Base-by-base conservation (phyloP, 2,329 filamentous ascomycete genomes). In the Alternaria arbusti region DNA sequence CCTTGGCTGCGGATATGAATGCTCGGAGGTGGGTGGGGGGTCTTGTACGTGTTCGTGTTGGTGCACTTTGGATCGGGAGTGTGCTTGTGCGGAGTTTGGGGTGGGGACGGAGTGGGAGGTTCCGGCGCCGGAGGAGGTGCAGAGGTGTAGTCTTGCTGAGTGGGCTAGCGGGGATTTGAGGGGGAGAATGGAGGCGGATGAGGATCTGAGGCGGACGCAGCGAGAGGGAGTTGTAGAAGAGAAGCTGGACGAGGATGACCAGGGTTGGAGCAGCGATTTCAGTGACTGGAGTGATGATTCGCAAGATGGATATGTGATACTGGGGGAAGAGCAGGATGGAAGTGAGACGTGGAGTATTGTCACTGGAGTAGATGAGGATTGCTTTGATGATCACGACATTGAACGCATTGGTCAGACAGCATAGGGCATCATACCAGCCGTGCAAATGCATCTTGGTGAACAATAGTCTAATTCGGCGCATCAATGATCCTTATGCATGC, bases 271-370 rank as follows among this genome's bases (percentile, higher is more conserved):
- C 26, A 44, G 20, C n/a, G 22, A 23, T 15, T 17, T 26, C 17
- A 15, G 30, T 22, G 20, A 47, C 15, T 32, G 36, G n/a, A 20
- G 6, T 8, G 15, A 17, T 9, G 15, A 28, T 17, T 40, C 17
- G 52, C 30, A 25, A 26, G 36, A 45, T 15, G 25, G n/a, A 7
- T 45, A 59, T 36, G 32, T 26, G 6, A 25, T 47, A 4, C 51
- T 57, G n/a, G 55, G 22, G 13, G 61, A 61, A 15, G 22, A 46
- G 1, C 13, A 54, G 7, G 57, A 26, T 15, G 57, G 13, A 10
- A 57, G 52, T 20, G 46, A 59, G 17, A 52, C 26, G 8, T 66
- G 64, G 64, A 61, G 57, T 56, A 20, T 64, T 11, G 44, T 66
- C 4, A 56, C 49, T 40, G 32, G 46, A 10, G 30, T 51, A 26